Percentiles rank a stretch among this genome's conserved stretches.
phyloP scores from a whole-genome alignment of 352 stramenopile species.

The Blastocystis sp. region DNA sequence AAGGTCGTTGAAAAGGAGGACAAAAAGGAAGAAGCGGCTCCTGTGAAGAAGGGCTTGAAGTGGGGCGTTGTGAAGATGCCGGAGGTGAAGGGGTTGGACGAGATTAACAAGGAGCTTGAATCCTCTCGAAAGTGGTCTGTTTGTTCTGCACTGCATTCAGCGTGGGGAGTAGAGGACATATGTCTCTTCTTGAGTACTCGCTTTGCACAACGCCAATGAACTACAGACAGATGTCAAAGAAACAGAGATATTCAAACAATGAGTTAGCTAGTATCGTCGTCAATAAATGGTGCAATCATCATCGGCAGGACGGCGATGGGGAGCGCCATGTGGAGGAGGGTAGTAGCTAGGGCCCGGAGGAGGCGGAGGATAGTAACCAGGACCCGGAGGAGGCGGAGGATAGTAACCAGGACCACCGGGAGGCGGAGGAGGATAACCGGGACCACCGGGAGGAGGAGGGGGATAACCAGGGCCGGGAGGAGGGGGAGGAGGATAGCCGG shows the following conservation, averaged over 20 bases:
- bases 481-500: neutral
- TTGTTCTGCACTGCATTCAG: conserved; percentile 6
- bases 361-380: neutral
- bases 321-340: neutral
- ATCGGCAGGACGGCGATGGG: neutral
- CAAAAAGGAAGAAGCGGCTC: neutral
- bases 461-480: neutral
- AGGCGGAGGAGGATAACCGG: neutral
- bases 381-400: neutral
- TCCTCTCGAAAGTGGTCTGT: neutral
- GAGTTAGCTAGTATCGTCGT: too few species aligned
- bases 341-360: neutral
- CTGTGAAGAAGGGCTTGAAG: neutral
- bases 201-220: neutral
- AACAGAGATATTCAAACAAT: too few species aligned
- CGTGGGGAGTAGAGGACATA: neutral
- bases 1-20: neutral
- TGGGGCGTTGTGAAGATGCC: conserved; percentile 1
- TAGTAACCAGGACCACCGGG: conserved; percentile 26
- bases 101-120: conserved; percentile 5
- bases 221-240: too few species aligned
- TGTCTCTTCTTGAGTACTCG: neutral
- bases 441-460: neutral
- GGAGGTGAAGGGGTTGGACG: conserved; percentile 17
- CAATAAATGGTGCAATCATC: neutral